Conservation (phyloP, 805 yeast species). For the Jamesozyma spencerorum region DNA sequence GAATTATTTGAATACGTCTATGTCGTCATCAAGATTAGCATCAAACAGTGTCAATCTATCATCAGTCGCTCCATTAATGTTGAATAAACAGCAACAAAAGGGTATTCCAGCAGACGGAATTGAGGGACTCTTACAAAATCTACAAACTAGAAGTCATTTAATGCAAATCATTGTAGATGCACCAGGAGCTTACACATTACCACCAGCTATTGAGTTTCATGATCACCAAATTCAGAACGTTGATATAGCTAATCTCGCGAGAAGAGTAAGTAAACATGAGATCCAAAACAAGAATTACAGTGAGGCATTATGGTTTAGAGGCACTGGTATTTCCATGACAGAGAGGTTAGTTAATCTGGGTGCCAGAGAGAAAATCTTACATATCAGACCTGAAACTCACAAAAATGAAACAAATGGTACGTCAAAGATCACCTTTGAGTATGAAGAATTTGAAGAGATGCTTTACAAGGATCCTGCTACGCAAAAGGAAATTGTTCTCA, state of each 20-base stretch:
- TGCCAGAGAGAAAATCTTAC: conserved; percentile 12
- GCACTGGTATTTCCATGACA: conserved; percentile 47
- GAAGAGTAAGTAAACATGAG: conserved; percentile 19
- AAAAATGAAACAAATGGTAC: conserved; percentile 1
- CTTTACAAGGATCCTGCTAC: neutral
- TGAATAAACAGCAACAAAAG: conserved; percentile 2
- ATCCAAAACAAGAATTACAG: conserved; percentile 20
- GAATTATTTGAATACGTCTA: neutral
- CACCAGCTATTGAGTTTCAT: conserved; percentile 19
- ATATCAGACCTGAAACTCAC: conserved; percentile 19
- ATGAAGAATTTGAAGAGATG: conserved; percentile 5
- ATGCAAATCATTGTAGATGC: conserved; percentile 21
- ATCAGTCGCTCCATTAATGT: neutral
- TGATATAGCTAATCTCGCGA: conserved; percentile 23
- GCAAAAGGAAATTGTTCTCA: neutral
- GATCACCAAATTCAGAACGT: conserved; percentile 30
- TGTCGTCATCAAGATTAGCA: neutral
- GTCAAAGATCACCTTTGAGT: neutral
- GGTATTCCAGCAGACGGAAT: neutral
- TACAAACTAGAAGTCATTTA: conserved; percentile 1
- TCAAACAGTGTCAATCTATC: neutral
- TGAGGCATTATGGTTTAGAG: conserved; percentile 56
- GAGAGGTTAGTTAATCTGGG: conserved; percentile 32
- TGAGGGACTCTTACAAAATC: neutral
- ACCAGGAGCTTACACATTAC: conserved; percentile 23